Evolutionary conservation across 202 grass and related monocot species (phyloP), one percentile per base, ranked within the genome.

Genomic region (Setaria italica): DNA sequence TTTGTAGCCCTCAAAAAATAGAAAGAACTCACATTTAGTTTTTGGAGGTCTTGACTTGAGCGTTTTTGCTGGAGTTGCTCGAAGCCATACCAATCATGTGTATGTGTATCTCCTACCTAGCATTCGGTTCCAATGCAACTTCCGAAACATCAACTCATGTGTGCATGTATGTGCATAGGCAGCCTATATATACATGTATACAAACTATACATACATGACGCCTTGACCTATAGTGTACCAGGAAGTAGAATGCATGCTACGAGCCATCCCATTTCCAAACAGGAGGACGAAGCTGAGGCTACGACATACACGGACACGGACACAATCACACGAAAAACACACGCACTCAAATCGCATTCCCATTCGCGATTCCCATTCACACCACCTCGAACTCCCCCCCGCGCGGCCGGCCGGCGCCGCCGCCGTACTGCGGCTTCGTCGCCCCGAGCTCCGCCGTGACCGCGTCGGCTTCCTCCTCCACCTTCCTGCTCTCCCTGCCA

Each of bases 401-500:
- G 25, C 32, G 68, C 15, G 84, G 34, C 4, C 45, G 62, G 16
- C 76, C 83, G 11, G 81, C 72, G 41, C 11, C 51, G 50, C 7
- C 79, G 34, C 69, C 89, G 62, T 81, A 78, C 55, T 43, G 45
- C 14, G 12, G 66, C 64, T 34, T 59, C 0, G 74, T 77, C 33
- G 86, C 77, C 11, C 83, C 82, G 58, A 90, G 91, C 72, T 99
- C 93, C 37, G 67, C 72, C 55, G 76, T 29, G 5, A 94, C 62
- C 12, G 83, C 84, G 62, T 87, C 91, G 7, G 85, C 74, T 19
- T 94, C 90, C 37, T 94, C 85, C 29, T 85, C 80, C 14, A 84
- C 83, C 88, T 92, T 94, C 74, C 88, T 87, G 91, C 82, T 84
- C 85, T 25, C 76, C 72, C 35, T 76, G 42, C 51, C 87, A 6